Base-by-base conservation (phyloP, 2,329 filamentous ascomycete species). In the Lachnellula arida region DNA sequence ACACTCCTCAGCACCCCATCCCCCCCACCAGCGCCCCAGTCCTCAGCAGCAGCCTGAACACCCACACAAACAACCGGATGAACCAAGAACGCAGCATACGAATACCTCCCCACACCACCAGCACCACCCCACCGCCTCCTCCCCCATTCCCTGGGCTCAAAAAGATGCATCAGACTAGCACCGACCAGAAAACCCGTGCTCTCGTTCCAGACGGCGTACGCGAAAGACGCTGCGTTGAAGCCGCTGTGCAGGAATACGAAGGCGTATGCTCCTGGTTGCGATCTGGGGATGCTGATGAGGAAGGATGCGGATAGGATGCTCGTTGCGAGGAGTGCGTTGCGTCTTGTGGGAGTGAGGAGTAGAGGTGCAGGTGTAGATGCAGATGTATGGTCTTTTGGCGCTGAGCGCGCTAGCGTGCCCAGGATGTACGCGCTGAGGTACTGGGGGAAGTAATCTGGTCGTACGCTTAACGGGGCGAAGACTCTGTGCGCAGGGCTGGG, bases 81-180 rank as follows among this genome's bases (percentile, higher is more conserved):
- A 6, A 59, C 49, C 28, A 59, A 34, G 25, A 56, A 56, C 1
- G 56, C 53, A 3, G 54, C 54, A 51, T 59, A 59, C n/a, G 50
- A 53, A 46, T 53, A 56, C 23, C 32, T 42, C 5, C 46, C 54
- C 11, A 59, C n/a, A n/a, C n/a, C n/a, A n/a, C n/a, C n/a, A n/a
- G n/a, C 32, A 25, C 37, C 46, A 37, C 48, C 53, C 56, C 53
- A 58, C n/a, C 49, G 19, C 34, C 53, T 58, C 11, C 34, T 56
- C 15, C 51, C 15, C 40, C 32, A 44, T 12, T 40, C 25, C 3
- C 15, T 56, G n/a, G 37, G 15, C 28, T 44, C 42, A 25, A 58
- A 58, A 12, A 58, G 37, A 17, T 28, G 34, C 5, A 56, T 39
- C 3, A 58, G 34, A 14, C 37, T 44, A 6, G 53, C 35, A 19